A percentile compares a stretch with the other conserved stretches of the same genome.
Conservation (phyloP, 805 yeast species). For the Nakazawaea anatomiae region DNA sequence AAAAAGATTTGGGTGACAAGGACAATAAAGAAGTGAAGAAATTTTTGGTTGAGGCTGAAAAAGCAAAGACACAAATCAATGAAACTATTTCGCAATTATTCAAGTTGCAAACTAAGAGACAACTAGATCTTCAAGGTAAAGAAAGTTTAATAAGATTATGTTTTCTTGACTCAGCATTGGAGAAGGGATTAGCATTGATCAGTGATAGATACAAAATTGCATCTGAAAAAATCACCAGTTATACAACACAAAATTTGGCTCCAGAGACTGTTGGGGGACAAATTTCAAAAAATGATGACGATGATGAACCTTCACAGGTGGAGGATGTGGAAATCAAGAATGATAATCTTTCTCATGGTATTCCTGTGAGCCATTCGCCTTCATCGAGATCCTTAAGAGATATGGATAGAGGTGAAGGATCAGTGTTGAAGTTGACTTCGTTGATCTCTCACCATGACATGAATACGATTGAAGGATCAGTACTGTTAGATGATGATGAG, state of each 20-base stretch:
- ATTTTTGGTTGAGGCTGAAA: slow-evolving; percentile 33
- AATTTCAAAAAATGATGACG: not conserved
- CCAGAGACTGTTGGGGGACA: not conserved
- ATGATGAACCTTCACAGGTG: not conserved
- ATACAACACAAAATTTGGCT: not conserved
- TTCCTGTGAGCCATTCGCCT: slow-evolving; percentile 15
- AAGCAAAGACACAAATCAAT: slow-evolving; percentile 36
- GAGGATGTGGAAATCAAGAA: slow-evolving; percentile 10
- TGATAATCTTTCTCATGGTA: slow-evolving; percentile 5
- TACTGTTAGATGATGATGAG: slow-evolving; percentile 22
- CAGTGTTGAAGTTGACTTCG: slow-evolving; percentile 26
- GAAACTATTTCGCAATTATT: slow-evolving; percentile 51
- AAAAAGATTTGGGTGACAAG: slow-evolving; percentile 4
- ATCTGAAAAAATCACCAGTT: slow-evolving; percentile 1
- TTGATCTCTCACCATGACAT: slow-evolving; percentile 5
- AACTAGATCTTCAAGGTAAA: slow-evolving; percentile 62
- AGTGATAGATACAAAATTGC: slow-evolving; percentile 11
- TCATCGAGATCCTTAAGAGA: slow-evolving; percentile 28
- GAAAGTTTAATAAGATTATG: slow-evolving; percentile 67
- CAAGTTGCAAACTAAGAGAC: slow-evolving; percentile 46
- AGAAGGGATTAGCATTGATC: slow-evolving; percentile 40
- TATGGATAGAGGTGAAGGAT: slow-evolving; percentile 36
- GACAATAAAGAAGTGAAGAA: slow-evolving; percentile 15
- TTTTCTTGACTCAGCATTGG: slow-evolving; percentile 64
- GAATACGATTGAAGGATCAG: not conserved